Base-by-base conservation (phyloP, 352 stramenopile genomes). In the Plasmopara viticola region DNA sequence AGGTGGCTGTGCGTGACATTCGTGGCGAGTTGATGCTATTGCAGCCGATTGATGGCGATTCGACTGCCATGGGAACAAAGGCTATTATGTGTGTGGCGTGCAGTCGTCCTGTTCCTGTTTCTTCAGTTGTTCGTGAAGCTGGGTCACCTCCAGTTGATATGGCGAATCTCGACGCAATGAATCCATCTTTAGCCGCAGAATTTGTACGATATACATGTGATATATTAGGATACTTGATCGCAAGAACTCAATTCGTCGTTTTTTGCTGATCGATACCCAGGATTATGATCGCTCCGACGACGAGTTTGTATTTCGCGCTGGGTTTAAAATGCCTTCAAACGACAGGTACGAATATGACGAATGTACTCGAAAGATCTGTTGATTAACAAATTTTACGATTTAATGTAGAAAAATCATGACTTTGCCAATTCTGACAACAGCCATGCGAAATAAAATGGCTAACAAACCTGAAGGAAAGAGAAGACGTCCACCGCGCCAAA, bases 41-140 rank as follows among this genome's bases (percentile, higher is more conserved):
- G 31, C 38, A 65, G 40, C 56, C 56, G 28, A 62, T 53, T n/a
- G 70, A 65, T 44, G 73, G 77, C 43, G 79, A 89, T 37, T 83
- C 80, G 39, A 91, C 83, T 4, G 77, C 83, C 6, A 72, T 91
- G 48, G 80, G 78, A 30, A 90, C 80, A 13, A 90, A 88, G 42
- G 78, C 79, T 0, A 71, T 87, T 20, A 90, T 93, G 78, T 91
- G 80, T 48, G 80, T 93, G 25, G 80, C 80, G 5, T 90, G 82
- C 49, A 90, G 79, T 50, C 76, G 79, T 0, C 82, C 82, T 0
- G 82, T 90, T 12, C 75, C 77, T 0, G 77, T 90, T 18, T 90
- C 77, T 8, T 34, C 38, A 0, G 34, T 73, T 33, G 62, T 90
- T 9, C 71, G 72, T 14, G 78, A 89, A 51, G 61, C 71, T 38